Evolutionary conservation across 305 asterid genomes (phyloP), one percentile per base, ranked within the genome.

Genomic region (Striga hermonthica): DNA sequence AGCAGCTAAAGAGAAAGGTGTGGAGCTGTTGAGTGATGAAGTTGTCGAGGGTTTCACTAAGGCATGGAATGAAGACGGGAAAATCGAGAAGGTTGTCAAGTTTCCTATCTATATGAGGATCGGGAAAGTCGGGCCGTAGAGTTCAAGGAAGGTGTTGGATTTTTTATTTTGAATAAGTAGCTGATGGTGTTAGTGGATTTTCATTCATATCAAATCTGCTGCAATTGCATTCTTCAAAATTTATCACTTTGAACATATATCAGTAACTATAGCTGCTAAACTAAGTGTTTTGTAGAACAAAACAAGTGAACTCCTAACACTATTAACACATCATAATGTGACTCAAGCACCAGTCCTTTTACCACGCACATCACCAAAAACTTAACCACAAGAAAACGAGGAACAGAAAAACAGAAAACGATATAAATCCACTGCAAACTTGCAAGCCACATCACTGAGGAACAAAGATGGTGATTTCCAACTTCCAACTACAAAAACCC

Each of bases 71-170:
- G 87, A 74, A 74, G 85, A 85, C 65, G 89, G 87, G 0, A 28
- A n/a, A 5, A 13, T 28, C 10, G 55, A 65, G 6, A 87, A 79
- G 74, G 49, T 63, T 39, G 90, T 75, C 4, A 76, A 57, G 53
- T 80, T 9, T 57, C 95, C 95, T 13, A 28, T 87, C 47, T 80
- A 83, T 62, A 64, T 87, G 11, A 83, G 89, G 95, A 81, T 87
- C 58, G 93, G 95, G 11, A 85, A 78, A 79, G 82, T 81, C 44
- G 90, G 91, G 16, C 31, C 31, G 31, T 22, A 22, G 31, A 22
- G 31, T 22, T 22, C 31, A 22, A 22, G 31, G 31, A 0, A 22
- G 31, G 31, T 22, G 31, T 22, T 22, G 31, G 31, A 22, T 1
- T 22, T 22, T 2, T 22, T 1, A 22, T 22, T 22, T 2, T 22